phyloP scores from a whole-genome alignment of 768 basidiomycete species.

The Lactarius hengduanensis region DNA sequence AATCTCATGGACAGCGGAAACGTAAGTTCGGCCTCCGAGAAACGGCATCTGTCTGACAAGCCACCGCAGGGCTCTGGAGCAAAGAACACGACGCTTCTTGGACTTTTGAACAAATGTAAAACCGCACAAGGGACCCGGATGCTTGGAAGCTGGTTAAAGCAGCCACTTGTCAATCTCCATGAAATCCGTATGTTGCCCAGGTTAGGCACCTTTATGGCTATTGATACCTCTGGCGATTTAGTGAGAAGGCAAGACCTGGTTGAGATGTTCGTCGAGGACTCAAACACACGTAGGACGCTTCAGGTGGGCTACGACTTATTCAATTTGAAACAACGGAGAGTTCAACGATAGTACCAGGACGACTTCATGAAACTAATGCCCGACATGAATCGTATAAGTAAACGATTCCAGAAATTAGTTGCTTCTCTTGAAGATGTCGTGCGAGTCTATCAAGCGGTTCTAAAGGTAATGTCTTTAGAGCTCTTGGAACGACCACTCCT shows the following conservation, averaged over 20 bases:
- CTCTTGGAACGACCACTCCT: neutral
- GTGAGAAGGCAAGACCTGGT: slow-evolving; percentile 87
- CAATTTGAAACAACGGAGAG: neutral
- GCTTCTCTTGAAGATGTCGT: slow-evolving; percentile 94
- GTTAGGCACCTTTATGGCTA: neutral
- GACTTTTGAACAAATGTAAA: slow-evolving; percentile 92
- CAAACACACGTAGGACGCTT: slow-evolving; percentile 63
- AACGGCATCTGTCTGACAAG: neutral
- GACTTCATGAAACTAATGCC: slow-evolving; percentile 90
- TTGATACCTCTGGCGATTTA: slow-evolving; percentile 34
- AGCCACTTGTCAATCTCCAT: slow-evolving; percentile 90
- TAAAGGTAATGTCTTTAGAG: slow-evolving; percentile 52
- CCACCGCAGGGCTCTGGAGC: slow-evolving; percentile 51
- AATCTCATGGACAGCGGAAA: slow-evolving; percentile 68
- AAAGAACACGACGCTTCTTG: slow-evolving; percentile 85
- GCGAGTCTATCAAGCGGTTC: slow-evolving; percentile 89
- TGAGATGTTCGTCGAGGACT: slow-evolving; percentile 79
- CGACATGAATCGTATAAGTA: slow-evolving; percentile 88
- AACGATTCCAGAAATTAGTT: slow-evolving; percentile 81
- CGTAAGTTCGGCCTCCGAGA: slow-evolving; percentile 35
- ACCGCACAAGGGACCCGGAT: slow-evolving; percentile 90
- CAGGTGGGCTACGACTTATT: slow-evolving; percentile 49
- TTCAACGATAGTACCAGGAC: slow-evolving; percentile 48
- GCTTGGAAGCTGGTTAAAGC: slow-evolving; percentile 91
- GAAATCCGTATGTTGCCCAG: slow-evolving; percentile 67